Percentiles rank a stretch among this genome's conserved stretches.
phyloP scores from a whole-genome alignment of 2,329 filamentous ascomycete genomes.

The Pleoardoris graminearum region DNA sequence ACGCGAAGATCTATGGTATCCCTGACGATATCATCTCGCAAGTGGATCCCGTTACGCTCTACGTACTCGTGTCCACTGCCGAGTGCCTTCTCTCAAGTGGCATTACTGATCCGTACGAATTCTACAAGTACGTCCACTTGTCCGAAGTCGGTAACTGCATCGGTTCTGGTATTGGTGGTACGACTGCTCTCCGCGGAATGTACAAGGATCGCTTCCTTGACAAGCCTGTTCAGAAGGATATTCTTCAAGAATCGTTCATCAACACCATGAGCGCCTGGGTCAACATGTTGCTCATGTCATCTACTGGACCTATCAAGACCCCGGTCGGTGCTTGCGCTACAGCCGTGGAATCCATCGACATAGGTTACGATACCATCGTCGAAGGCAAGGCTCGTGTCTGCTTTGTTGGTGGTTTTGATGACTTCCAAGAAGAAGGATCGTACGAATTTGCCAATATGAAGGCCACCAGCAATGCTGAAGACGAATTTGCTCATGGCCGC shows the following conservation, averaged over 20 bases:
- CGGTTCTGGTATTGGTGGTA: slow-evolving; percentile 97
- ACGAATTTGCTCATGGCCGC: slow-evolving; percentile 92
- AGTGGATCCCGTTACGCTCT: slow-evolving; percentile 94
- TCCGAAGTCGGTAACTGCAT: slow-evolving; percentile 98
- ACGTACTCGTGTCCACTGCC: slow-evolving; percentile 89
- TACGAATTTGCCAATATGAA: slow-evolving; percentile 99
- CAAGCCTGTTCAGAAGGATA: slow-evolving; percentile 97
- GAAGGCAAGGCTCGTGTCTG: slow-evolving; percentile 97
- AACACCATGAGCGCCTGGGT: slow-evolving; percentile 99
- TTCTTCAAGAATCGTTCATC: slow-evolving; percentile 99
- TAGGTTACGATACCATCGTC: slow-evolving; percentile 97
- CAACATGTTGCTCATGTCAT: slow-evolving; percentile 97
- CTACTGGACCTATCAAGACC: slow-evolving; percentile 97
- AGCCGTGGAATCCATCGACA: slow-evolving; percentile 94
- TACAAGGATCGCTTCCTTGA: slow-evolving; percentile 97
- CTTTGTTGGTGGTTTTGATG: slow-evolving; percentile 98
- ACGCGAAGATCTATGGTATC: slow-evolving; percentile 93
- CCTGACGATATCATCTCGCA: slow-evolving; percentile 97
- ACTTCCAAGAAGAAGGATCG: slow-evolving; percentile 98
- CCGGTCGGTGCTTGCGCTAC: slow-evolving; percentile 97
- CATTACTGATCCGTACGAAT: slow-evolving; percentile 98
- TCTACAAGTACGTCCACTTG: slow-evolving; percentile 99
- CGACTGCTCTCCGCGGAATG: slow-evolving; percentile 90
- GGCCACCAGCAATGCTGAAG: slow-evolving; percentile 95
- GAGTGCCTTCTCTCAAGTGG: slow-evolving; percentile 89